A percentile compares a stretch with the other conserved stretches of the same genome.
Conservation (phyloP, 495 filamentous ascomycete genomes). For the Bacidia gigantensis region DNA sequence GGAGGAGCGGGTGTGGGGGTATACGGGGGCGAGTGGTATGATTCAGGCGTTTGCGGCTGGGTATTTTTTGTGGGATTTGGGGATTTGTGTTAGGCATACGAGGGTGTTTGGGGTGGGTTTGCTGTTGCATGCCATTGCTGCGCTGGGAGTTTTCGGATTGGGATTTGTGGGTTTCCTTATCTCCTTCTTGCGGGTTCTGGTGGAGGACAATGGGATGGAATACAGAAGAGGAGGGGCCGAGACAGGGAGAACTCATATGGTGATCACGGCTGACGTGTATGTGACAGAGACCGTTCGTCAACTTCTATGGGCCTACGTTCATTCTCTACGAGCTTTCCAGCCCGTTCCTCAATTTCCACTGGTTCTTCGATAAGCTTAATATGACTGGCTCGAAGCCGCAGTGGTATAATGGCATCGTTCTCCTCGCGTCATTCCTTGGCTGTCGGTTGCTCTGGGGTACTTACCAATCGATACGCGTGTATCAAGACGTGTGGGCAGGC, state of each 20-base stretch:
- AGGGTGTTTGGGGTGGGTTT: constrained; percentile 78
- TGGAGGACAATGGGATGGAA: background rate
- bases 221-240: background rate
- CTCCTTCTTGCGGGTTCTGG: background rate
- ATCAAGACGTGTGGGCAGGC: constrained; percentile 64
- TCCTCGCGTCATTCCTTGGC: constrained; percentile 64
- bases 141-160: constrained; percentile 72
- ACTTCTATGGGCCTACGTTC: constrained; percentile 82
- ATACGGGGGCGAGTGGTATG: constrained; percentile 69
- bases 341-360: constrained; percentile 93
- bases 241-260: too few species aligned
- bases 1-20: constrained; percentile 75
- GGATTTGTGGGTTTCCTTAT: constrained; percentile 63
- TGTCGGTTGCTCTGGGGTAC: constrained; percentile 88
- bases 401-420: constrained; percentile 70
- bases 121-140: constrained; percentile 77
- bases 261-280: background rate
- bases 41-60: constrained; percentile 74
- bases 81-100: constrained; percentile 55
- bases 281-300: constrained; percentile 79
- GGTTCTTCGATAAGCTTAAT: constrained; percentile 96
- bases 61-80: constrained; percentile 93
- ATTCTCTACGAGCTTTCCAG: constrained; percentile 96
- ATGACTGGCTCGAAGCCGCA: constrained; percentile 75
- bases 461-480: constrained; percentile 63